Evolutionary conservation across 2,329 filamentous ascomycete genomes (phyloP).

Genomic region (Amphichorda felina): DNA sequence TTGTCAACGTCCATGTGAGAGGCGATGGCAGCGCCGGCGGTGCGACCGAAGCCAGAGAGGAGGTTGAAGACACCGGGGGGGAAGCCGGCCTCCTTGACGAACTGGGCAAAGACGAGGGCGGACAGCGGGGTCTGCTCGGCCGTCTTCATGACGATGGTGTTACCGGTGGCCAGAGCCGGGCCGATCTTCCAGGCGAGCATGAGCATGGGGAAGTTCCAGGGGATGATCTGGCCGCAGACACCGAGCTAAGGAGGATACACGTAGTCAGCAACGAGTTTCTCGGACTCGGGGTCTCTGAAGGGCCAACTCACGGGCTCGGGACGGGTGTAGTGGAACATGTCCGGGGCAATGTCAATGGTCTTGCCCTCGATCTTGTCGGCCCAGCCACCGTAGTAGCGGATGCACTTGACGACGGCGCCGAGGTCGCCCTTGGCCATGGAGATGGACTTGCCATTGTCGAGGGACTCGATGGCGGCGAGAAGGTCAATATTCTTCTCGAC

Average conservation of each 20-base stretch:
- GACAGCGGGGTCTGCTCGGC: conserved; percentile 64
- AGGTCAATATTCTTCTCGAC: conserved; percentile 67
- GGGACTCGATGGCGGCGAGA: conserved; percentile 71
- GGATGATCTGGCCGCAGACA: conserved; percentile 77
- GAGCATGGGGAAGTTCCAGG: conserved; percentile 71
- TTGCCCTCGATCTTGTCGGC: conserved; percentile 87
- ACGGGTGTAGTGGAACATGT: conserved; percentile 72
- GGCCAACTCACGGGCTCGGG: conserved; percentile 52
- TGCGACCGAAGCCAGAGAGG: conserved; percentile 61
- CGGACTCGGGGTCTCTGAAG: no score
- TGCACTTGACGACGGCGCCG: conserved; percentile 49
- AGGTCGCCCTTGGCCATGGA: conserved; percentile 68
- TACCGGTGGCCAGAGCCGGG: conserved; percentile 56
- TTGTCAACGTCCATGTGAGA: conserved; percentile 68
- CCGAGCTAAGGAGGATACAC: conserved; percentile 32
- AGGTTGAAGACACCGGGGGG: conserved; percentile 63
- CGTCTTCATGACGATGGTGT: conserved; percentile 58
- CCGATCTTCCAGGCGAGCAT: conserved; percentile 72
- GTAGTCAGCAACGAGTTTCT: background rate
- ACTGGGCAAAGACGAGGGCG: conserved; percentile 46
- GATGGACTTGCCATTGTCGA: conserved; percentile 82
- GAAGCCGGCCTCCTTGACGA: conserved; percentile 64
- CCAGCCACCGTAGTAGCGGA: conserved; percentile 72
- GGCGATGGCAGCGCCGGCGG: conserved; percentile 61
- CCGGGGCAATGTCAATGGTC: conserved; percentile 66